Evolutionary conservation across 2,329 filamentous ascomycete genomes (phyloP).

Genomic region (Talaromyces piceae): DNA sequence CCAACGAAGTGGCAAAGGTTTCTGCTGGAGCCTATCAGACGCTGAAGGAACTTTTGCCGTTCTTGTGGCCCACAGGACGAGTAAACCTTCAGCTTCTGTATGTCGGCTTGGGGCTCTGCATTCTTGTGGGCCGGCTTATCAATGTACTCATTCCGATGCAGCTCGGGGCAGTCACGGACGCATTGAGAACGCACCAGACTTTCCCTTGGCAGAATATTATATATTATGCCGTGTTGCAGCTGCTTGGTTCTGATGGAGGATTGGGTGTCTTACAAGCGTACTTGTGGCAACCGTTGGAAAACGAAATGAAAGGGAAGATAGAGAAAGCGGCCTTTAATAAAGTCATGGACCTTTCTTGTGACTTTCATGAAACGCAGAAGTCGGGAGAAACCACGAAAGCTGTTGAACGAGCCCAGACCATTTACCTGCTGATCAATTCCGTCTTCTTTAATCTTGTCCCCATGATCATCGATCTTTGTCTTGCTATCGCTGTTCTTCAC

Average conservation of each 20-base stretch:
- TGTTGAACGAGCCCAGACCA: slow-evolving; percentile 56
- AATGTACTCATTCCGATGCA: slow-evolving; percentile 75
- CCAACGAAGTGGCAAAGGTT: background rate
- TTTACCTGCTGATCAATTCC: slow-evolving; percentile 54
- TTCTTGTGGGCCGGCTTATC: slow-evolving; percentile 63
- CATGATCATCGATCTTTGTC: slow-evolving; percentile 53
- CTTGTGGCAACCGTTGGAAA: slow-evolving; percentile 49
- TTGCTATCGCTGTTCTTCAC: slow-evolving; percentile 56
- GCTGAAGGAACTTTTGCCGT: slow-evolving; percentile 62
- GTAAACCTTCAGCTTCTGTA: slow-evolving; percentile 60
- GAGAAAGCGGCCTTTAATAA: slow-evolving; percentile 58
- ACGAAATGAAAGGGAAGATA: slow-evolving; percentile 52
- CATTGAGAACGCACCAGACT: slow-evolving; percentile 46
- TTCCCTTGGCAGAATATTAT: slow-evolving; percentile 49
- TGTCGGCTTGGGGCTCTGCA: slow-evolving; percentile 57
- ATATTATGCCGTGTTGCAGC: slow-evolving; percentile 44
- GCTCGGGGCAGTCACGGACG: slow-evolving; percentile 70
- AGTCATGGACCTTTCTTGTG: slow-evolving; percentile 61
- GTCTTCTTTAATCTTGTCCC: slow-evolving; percentile 55
- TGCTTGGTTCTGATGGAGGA: slow-evolving; percentile 46
- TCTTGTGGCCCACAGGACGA: slow-evolving; percentile 67
- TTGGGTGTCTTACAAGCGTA: slow-evolving; percentile 44
- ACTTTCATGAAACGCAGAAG: slow-evolving; percentile 61
- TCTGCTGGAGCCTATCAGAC: slow-evolving; percentile 1
- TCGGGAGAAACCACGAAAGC: slow-evolving; percentile 59